Conservation (phyloP, 2,329 filamentous ascomycete genomes). For the Pestalotiopsis sp. region DNA sequence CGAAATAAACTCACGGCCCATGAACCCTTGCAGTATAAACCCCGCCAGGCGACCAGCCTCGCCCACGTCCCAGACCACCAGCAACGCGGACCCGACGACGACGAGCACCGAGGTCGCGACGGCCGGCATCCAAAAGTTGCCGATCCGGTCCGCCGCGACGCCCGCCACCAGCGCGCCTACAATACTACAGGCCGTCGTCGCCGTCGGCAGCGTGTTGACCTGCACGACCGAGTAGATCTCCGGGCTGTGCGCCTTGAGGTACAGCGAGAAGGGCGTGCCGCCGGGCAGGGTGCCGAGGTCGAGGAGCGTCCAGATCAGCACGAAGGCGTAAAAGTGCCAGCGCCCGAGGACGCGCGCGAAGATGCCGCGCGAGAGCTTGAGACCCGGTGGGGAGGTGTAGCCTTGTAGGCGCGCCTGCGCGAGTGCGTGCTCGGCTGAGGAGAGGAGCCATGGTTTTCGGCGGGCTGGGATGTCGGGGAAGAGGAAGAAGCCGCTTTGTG, state of each 20-base stretch:
- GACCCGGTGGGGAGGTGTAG: conserved; percentile 27
- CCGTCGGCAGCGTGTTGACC: conserved; percentile 44
- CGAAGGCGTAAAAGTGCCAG: conserved; percentile 43
- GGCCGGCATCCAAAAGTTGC: conserved; percentile 37
- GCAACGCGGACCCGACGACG: conserved; percentile 33
- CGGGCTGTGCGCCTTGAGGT: conserved; percentile 38
- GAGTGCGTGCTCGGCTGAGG: conserved; percentile 32
- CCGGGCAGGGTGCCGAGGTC: conserved; percentile 38
- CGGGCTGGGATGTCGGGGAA: conserved; percentile 41
- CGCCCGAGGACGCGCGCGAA: conserved; percentile 38
- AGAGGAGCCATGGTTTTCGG: conserved; percentile 37
- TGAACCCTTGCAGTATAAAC: conserved; percentile 40
- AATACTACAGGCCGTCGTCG: conserved; percentile 40
- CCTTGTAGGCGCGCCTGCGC: conserved; percentile 33
- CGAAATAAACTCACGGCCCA: conserved; percentile 31
- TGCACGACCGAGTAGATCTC: conserved; percentile 38
- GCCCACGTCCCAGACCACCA: conserved; percentile 39
- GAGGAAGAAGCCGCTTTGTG: conserved; percentile 44
- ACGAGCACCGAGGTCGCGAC: conserved; percentile 35
- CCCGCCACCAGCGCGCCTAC: conserved; percentile 36
- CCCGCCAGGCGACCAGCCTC: conserved; percentile 38
- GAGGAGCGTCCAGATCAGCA: conserved; percentile 39
- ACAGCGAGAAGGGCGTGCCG: conserved; percentile 40
- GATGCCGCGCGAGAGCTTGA: conserved; percentile 37
- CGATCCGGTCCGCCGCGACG: conserved; percentile 33